Base-by-base conservation (phyloP, 2,329 filamentous ascomycete species). In the Phoma sp. region DNA sequence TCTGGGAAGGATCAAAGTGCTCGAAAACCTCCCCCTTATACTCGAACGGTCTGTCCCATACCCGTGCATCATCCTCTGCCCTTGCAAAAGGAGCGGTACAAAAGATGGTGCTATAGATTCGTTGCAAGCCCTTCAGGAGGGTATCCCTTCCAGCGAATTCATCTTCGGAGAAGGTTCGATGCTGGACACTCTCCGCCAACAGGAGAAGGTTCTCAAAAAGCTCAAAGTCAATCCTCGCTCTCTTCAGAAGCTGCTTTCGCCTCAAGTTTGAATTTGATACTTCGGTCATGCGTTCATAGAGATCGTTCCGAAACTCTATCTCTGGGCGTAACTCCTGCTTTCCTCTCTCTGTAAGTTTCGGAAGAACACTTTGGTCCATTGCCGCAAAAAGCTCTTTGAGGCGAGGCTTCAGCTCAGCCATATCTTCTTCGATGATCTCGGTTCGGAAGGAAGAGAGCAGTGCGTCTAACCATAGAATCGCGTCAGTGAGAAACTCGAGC, bases 101-200 rank as follows among this genome's bases (percentile, higher is more conserved):
- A 9, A 23, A 14, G 9, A 49, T 9, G 2, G 39, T 49, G 23
- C 47, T 41, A n/a, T 49, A 43, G 24, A 43, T 49, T 8, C 47
- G 39, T 5, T 39, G 47, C 11, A 49, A 29, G 3, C 23, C n/a
- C 18, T 43, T 32, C 4, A 30, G 23, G 7, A 49, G 6, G 4
- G 42, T 11, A 14, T 42, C 38, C 35, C 13, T 18, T 18, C 18
- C 18, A 18, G 2, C 14, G 22, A 13, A 29, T 14, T 6, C n/a
- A 24, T 6, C 23, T 13, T 2, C 39, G 32, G 25, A 43, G 13
- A 30, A 30, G 13, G n/a, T 32, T 13, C 47, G 47, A 35, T 37
- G 23, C 24, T 14, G 18, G 33, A 30, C 18, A 14, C 6, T 46
- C 5, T 46, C 43, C 13, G 33, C 33, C 2, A 33, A 37, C 6